Conservation (phyloP, 1,284 basidiomycete species). For the Schizophyllum commune region DNA sequence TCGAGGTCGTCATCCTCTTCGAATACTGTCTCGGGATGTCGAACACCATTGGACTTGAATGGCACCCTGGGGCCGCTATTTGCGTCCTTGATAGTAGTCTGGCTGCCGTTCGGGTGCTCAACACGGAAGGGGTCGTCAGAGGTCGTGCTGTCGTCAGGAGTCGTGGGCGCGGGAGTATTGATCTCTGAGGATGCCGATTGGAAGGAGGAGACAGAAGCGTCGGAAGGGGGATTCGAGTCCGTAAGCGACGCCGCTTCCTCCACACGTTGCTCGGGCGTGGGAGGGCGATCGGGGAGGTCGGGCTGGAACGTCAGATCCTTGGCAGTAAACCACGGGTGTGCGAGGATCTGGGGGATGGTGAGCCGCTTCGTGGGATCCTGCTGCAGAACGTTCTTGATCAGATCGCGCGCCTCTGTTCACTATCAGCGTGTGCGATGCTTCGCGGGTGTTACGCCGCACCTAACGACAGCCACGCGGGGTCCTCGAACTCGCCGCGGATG, state of each 20-base stretch:
- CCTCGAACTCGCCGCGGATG: constrained; percentile 82
- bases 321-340: constrained; percentile 84
- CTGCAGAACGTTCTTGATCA: constrained; percentile 77
- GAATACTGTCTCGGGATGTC: constrained; percentile 34
- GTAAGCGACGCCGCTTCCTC: neutral
- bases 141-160: constrained; percentile 36
- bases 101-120: constrained; percentile 43
- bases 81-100: constrained; percentile 41
- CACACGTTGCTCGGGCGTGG: constrained; percentile 9
- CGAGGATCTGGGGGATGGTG: constrained; percentile 80
- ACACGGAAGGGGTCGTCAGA: constrained; percentile 4
- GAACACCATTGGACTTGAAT: constrained; percentile 23
- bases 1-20: constrained; percentile 33
- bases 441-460: constrained; percentile 37
- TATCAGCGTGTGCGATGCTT: constrained; percentile 7
- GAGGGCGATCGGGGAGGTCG: constrained; percentile 11
- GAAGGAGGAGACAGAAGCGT: constrained; percentile 42
- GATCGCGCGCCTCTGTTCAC: constrained; percentile 66
- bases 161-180: constrained; percentile 45
- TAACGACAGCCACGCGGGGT: constrained; percentile 84
- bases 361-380: constrained; percentile 73
- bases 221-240: constrained; percentile 31
- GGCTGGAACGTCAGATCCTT: constrained; percentile 3
- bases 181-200: constrained; percentile 47
- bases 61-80: constrained; percentile 2